phyloP scores from a whole-genome alignment of 345 rosid species.

The Hirschfeldia incana region DNA sequence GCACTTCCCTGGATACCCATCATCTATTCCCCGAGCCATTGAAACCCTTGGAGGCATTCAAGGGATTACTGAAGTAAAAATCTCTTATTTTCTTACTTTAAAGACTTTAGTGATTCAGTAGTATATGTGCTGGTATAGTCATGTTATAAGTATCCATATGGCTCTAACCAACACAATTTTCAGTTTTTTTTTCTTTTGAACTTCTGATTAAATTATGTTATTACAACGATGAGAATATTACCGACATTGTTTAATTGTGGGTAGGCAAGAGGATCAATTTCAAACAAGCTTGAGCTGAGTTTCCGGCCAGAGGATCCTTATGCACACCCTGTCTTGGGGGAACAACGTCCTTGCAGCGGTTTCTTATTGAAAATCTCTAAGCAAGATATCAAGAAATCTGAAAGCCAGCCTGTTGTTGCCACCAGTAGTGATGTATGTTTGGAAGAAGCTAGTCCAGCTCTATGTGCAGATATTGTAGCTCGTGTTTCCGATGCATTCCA shows the following conservation, averaged over 20 bases:
- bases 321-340: slow-evolving; percentile 79
- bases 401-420: slow-evolving; percentile 29
- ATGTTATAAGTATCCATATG: not conserved
- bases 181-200: not conserved
- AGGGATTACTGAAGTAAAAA: slow-evolving; percentile 56
- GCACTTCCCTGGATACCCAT: slow-evolving; percentile 86
- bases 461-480: slow-evolving; percentile 76
- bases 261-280: slow-evolving; percentile 65
- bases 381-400: slow-evolving; percentile 36
- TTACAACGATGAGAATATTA: too few relatives aligned
- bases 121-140: not conserved
- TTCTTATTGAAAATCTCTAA: slow-evolving; percentile 66
- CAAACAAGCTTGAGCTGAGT: slow-evolving; percentile 67
- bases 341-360: slow-evolving; percentile 55
- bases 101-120: not conserved
- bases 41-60: slow-evolving; percentile 80
- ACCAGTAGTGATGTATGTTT: slow-evolving; percentile 38
- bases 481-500: slow-evolving; percentile 66
- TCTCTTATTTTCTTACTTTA: not conserved
- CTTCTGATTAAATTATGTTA: too few relatives aligned
- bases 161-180: not conserved
- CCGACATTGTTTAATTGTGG: too few relatives aligned
- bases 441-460: slow-evolving; percentile 37
- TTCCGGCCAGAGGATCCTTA: slow-evolving; percentile 94
- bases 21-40: slow-evolving; percentile 65